Evolutionary conservation across 495 filamentous ascomycete genomes (phyloP).

Genomic region (Lophiostoma macrostomum): DNA sequence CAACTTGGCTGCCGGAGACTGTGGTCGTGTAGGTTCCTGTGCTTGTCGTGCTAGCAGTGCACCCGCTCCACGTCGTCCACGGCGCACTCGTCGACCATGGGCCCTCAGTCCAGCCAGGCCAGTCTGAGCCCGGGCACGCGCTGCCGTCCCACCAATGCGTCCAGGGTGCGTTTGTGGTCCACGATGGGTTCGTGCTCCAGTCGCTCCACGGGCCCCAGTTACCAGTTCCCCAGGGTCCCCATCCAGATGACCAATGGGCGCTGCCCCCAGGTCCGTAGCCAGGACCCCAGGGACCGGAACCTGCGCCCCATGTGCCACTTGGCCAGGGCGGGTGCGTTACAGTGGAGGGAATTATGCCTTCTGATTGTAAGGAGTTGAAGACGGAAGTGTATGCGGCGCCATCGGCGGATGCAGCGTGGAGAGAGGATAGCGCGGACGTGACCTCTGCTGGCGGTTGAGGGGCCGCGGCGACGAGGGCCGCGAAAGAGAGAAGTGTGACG

Average conservation of each 20-base stretch:
- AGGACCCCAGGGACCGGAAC: conserved; percentile 20
- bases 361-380: conserved; percentile 5
- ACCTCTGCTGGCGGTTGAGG: neutral
- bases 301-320: conserved; percentile 10
- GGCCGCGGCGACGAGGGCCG: neutral
- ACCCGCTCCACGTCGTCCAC: conserved; percentile 39
- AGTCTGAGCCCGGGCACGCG: conserved; percentile 35
- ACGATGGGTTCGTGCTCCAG: conserved; percentile 21
- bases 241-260: conserved; percentile 1
- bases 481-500: neutral
- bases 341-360: conserved; percentile 1
- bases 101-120: conserved; percentile 38
- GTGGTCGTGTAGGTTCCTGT: conserved; percentile 34
- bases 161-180: conserved; percentile 36
- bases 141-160: conserved; percentile 36
- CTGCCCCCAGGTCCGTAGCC: neutral
- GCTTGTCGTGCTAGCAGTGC: conserved; percentile 34
- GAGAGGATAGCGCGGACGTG: neutral
- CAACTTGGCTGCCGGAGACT: conserved; percentile 23
- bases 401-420: neutral
- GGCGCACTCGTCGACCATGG: conserved; percentile 35
- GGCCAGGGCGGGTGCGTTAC: neutral
- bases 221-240: conserved; percentile 15
- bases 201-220: conserved; percentile 33
- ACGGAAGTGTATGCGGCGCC: neutral